Evolutionary conservation across 2,329 filamentous ascomycete species (phyloP).

Genomic region (Basipetospora chlamydospora): DNA sequence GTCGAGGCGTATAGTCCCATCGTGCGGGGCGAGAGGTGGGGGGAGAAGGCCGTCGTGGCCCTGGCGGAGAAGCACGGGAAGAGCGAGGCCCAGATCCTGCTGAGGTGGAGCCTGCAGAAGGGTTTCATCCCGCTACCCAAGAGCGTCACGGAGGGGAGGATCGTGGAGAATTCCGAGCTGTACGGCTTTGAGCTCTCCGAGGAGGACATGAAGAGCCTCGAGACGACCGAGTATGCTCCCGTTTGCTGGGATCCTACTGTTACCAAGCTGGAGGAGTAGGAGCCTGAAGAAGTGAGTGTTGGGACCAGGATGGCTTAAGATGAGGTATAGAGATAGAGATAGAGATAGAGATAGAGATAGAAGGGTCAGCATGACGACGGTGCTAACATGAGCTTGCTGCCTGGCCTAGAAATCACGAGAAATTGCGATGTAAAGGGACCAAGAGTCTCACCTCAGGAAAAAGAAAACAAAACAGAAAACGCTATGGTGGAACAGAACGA

Average conservation of each 20-base stretch:
- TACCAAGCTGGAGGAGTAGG: slow-evolving; percentile 24
- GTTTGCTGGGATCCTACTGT: slow-evolving; percentile 42
- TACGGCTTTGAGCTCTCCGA: slow-evolving; percentile 40
- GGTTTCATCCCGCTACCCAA: slow-evolving; percentile 60
- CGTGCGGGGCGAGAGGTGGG: slow-evolving; percentile 53
- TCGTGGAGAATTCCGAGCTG: slow-evolving; percentile 45
- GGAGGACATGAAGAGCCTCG: slow-evolving; percentile 35
- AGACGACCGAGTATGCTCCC: slow-evolving; percentile 36
- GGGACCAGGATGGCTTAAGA: too few species aligned
- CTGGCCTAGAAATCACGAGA: too few species aligned
- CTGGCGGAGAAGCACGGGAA: slow-evolving; percentile 60
- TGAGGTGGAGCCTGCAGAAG: slow-evolving; percentile 74
- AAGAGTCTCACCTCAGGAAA: too few species aligned
- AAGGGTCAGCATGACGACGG: too few species aligned
- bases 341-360: too few species aligned
- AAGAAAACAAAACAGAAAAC: too few species aligned
- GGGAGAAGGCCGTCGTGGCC: slow-evolving; percentile 48
- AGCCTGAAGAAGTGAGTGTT: too few species aligned
- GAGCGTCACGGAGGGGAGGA: slow-evolving; percentile 53
- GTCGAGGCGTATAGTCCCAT: slow-evolving; percentile 50
- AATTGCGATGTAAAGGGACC: too few species aligned
- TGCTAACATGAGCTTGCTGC: too few species aligned
- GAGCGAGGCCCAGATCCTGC: slow-evolving; percentile 59
- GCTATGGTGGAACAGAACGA: too few species aligned
- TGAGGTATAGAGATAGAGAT: too few species aligned